Conservation (phyloP, 23 red algal genomes). For the Cyanidiococcus yangmingshanensis region DNA sequence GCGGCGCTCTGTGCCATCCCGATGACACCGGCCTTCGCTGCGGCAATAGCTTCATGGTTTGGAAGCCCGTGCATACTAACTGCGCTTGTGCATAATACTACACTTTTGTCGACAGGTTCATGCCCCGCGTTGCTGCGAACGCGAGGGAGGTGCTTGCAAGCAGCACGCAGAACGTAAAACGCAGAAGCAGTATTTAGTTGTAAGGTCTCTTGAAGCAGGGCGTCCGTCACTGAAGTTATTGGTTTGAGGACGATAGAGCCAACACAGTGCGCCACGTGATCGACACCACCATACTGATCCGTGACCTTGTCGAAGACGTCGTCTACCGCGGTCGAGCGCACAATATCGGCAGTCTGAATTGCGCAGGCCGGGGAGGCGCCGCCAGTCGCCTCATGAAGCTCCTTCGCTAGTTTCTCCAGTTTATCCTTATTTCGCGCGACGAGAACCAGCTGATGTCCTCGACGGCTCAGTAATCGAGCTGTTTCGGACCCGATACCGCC, state of each 20-base stretch:
- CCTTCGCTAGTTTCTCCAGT: background rate
- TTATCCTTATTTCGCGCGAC: background rate
- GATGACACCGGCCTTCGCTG: constrained; percentile 27
- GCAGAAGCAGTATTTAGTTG: constrained; percentile 19
- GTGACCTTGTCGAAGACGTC: background rate
- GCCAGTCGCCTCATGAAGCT: background rate
- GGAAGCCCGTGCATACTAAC: constrained; percentile 23
- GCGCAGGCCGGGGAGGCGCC: background rate
- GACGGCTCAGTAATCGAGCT: background rate
- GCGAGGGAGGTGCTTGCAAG: constrained; percentile 13
- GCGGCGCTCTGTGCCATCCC: constrained; percentile 18
- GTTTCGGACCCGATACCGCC: background rate
- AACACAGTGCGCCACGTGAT: constrained; percentile 23
- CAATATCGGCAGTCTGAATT: background rate
- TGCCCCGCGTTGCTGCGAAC: background rate
- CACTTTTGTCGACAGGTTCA: background rate
- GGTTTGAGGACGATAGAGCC: constrained; percentile 26
- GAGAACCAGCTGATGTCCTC: constrained; percentile 7
- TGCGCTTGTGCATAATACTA: constrained; percentile 14
- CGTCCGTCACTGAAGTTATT: constrained; percentile 5
- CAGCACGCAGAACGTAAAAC: constrained; percentile 12
- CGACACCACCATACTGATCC: background rate
- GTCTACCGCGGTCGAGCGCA: background rate
- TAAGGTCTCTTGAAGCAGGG: background rate
- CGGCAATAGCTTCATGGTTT: constrained; percentile 28